Conservation (phyloP, 1,284 basidiomycete species). For the Sutorius eximius region DNA sequence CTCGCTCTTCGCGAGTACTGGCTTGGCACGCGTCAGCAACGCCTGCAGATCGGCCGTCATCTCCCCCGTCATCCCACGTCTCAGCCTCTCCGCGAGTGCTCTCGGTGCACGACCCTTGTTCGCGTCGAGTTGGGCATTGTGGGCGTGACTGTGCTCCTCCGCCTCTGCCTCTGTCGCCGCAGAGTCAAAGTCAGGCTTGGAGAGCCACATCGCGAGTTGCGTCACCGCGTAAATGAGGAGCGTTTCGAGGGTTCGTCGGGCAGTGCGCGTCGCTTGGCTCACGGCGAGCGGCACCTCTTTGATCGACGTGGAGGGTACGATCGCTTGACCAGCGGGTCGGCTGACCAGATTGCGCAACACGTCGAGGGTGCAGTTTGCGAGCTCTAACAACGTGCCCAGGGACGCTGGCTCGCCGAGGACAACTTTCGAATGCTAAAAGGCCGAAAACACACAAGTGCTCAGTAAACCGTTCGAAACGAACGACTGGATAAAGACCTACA, state of each 20-base stretch:
- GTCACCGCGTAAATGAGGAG: conserved; percentile 74
- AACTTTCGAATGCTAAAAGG: conserved; percentile 71
- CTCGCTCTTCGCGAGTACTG: conserved; percentile 56
- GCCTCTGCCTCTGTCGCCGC: conserved; percentile 39
- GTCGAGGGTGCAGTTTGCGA: conserved; percentile 72
- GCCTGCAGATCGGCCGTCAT: conserved; percentile 71
- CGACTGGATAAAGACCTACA: conserved; percentile 46
- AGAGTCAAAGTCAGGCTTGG: conserved; percentile 62
- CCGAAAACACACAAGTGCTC: background rate
- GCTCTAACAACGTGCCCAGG: conserved; percentile 74
- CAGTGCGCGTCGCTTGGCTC: conserved; percentile 51
- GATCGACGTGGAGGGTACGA: conserved; percentile 40
- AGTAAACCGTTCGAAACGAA: background rate
- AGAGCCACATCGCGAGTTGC: conserved; percentile 75
- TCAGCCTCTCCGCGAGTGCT: conserved; percentile 60
- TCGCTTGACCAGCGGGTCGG: conserved; percentile 54
- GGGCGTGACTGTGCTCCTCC: conserved; percentile 35
- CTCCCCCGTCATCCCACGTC: conserved; percentile 75
- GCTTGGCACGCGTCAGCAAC: conserved; percentile 63
- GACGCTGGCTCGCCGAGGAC: conserved; percentile 76
- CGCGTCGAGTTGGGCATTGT: conserved; percentile 18
- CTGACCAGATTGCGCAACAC: conserved; percentile 61
- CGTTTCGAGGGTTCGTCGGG: conserved; percentile 65
- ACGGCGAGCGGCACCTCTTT: conserved; percentile 54
- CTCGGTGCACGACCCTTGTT: conserved; percentile 46